phyloP scores from a whole-genome alignment of 257 asterid genomes.

The Solanum pennellii region DNA sequence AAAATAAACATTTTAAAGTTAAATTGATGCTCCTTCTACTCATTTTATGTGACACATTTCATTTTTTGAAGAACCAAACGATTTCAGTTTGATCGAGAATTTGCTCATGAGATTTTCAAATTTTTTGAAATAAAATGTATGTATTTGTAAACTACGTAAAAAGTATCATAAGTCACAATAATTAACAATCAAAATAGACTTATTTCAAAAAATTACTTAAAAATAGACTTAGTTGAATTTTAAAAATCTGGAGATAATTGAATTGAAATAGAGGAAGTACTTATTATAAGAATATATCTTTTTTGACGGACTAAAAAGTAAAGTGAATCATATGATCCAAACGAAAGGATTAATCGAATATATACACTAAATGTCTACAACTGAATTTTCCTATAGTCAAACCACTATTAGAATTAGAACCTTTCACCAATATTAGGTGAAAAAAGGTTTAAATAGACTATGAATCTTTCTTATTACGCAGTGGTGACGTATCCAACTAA shows the following conservation, averaged over 20 bases:
- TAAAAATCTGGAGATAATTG: too few species aligned
- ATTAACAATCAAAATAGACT: too few species aligned
- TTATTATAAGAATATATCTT: too few species aligned
- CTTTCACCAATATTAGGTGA: conserved; percentile 6
- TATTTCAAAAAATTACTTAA: too few species aligned
- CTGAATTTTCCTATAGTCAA: not conserved
- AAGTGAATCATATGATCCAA: not conserved
- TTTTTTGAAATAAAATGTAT: too few species aligned
- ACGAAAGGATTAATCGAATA: not conserved
- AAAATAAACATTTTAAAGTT: too few species aligned
- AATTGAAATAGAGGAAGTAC: not conserved
- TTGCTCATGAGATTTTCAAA: not conserved
- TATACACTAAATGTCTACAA: not conserved
- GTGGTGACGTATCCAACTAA: not conserved
- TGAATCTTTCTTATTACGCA: not conserved
- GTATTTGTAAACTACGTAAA: not conserved
- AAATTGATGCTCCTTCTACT: not conserved
- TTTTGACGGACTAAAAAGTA: too few species aligned
- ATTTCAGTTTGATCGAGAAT: not conserved
- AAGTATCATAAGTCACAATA: not conserved
- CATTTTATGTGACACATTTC: not conserved
- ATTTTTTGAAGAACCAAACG: too few species aligned
- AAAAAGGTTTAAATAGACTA: not conserved
- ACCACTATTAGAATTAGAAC: not conserved
- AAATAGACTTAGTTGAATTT: too few species aligned